These are phyloP conservation scores for Nakaseomyces delphensis DNA, from an alignment of 1,139 yeast genomes.

Conservation along the genomic window DNA sequence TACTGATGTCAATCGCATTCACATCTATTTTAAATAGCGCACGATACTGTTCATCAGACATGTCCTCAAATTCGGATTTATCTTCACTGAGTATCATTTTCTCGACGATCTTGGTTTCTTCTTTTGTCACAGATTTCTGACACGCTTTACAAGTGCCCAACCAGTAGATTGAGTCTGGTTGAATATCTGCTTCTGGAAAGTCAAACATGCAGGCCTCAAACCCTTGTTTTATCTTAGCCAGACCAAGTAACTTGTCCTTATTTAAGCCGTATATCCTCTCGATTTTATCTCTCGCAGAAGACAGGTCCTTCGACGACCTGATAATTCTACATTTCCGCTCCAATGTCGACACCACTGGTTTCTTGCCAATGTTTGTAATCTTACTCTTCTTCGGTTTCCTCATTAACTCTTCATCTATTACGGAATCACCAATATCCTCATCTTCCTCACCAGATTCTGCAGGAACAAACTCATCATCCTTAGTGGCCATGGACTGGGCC, in stretches of 20 bases:
- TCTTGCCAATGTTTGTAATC: conserved; percentile 6
- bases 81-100: conserved; percentile 17
- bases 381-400: conserved; percentile 6
- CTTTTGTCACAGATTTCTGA: background rate
- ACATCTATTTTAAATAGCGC: conserved; percentile 15
- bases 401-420: background rate
- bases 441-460: conserved; percentile 12
- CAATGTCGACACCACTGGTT: conserved; percentile 8
- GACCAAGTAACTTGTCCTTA: conserved; percentile 28
- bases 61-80: conserved; percentile 9
- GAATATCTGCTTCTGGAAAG: conserved; percentile 20
- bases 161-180: conserved; percentile 15
- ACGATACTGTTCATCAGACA: conserved; percentile 14
- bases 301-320: conserved; percentile 28
- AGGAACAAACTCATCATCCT: conserved; percentile 1
- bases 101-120: conserved; percentile 13
- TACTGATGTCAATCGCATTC: conserved; percentile 13
- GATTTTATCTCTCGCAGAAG: conserved; percentile 34
- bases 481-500: too few species aligned
- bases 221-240: conserved; percentile 31
- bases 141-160: conserved; percentile 13
- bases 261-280: conserved; percentile 34
- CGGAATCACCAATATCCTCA: conserved; percentile 8
- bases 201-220: conserved; percentile 34
- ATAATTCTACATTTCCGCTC: conserved; percentile 21